Evolutionary conservation across 257 asterid species (phyloP), one percentile per base, ranked within the genome.

Genomic region (Parsonsia alboflavescens): DNA sequence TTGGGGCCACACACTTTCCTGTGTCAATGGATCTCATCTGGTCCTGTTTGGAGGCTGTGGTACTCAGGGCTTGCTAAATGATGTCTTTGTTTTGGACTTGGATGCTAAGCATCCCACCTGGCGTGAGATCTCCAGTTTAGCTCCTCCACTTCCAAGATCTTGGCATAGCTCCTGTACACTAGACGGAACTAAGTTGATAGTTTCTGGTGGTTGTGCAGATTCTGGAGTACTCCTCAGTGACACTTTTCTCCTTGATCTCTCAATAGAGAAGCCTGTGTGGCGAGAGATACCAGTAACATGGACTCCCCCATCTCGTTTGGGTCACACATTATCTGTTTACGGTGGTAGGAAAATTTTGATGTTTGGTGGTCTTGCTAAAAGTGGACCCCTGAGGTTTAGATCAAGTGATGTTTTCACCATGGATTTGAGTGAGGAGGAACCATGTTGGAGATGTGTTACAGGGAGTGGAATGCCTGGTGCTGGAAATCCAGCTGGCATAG

Each of bases 121-220:
- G 98, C 94, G 93, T 8, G 98, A 93, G 79, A 93, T 93, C 78
- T 93, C 96, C 64, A 88, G 97, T 83, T 75, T 91, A 83, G 97
- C 96, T 21, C 98, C 98, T 28, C 98, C 98, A 2, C 92, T 93
- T 68, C 98, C 98, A 7, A 85, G 98, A 78, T 93, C 98, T 22
- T 93, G 97, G 98, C 98, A 93, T 69, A 91, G 98, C 85, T 93
- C 98, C 36, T 93, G 98, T 82, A 93, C 97, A 7, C 88, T 93
- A 4, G 98, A 93, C 70, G 98, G 97, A 70, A 84, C 98, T 26
- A 93, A 93, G 89, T 85, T 93, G 73, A 84, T 93, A 45, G 98
- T 93, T 53, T 93, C 98, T 41, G 98, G 98, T 65, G 98, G 98
- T 72, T 93, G 69, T 83, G 93, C 97, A 0, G 98, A 93, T 79